Conservation (phyloP, 305 asterid genomes). For the Fraxinus paxiana region DNA sequence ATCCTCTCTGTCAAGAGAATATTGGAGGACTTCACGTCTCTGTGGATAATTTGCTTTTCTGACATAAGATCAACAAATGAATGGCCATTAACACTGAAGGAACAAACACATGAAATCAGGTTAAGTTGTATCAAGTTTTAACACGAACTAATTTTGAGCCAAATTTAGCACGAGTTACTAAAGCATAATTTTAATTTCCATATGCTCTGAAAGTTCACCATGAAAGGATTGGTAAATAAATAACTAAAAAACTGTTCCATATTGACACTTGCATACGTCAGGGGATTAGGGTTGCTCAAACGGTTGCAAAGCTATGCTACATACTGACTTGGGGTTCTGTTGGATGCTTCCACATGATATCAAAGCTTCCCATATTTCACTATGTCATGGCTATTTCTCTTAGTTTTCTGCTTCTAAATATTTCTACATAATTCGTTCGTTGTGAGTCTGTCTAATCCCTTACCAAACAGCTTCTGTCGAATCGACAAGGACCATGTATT, state of each 20-base stretch:
- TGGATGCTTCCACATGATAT: background rate
- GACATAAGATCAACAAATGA: constrained; percentile 12
- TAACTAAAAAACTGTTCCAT: background rate
- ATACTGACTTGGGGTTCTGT: background rate
- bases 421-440: background rate
- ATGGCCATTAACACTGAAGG: constrained; percentile 12
- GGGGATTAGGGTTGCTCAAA: background rate
- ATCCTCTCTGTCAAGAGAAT: constrained; percentile 85
- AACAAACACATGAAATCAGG: background rate
- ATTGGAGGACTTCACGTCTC: constrained; percentile 95
- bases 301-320: background rate
- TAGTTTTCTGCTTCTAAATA: background rate
- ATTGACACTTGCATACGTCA: background rate
- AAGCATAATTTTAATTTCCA: background rate
- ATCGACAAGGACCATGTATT: background rate
- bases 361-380: background rate
- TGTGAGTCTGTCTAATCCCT: background rate
- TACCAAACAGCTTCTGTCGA: background rate
- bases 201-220: background rate
- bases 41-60: constrained; percentile 96
- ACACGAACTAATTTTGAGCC: background rate
- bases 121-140: background rate
- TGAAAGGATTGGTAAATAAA: background rate
- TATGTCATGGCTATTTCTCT: background rate
- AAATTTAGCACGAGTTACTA: background rate